Evolutionary conservation across 805 yeast genomes (phyloP), one percentile per base, ranked within the genome.

Genomic region (Spathaspora arborariae): DNA sequence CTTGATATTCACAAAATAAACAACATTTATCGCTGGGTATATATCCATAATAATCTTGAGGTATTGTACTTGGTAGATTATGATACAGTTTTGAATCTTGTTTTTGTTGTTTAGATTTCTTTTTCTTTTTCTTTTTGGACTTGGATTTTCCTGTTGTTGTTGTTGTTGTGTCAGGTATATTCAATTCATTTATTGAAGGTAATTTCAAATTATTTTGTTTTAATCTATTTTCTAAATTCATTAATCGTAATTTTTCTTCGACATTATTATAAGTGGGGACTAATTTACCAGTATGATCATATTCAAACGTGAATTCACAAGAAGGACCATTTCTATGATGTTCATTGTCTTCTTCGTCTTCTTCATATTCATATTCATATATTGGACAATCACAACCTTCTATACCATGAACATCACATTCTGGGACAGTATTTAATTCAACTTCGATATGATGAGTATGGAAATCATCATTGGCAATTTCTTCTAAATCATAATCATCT

Each of bases 1-100:
- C 66, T 54, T 76, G 79, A 56, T 77, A 78, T 51, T 78, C 80
- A 58, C 83, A 78, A 45, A 78, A 70, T 50, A 76, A 59, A 55
- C 83, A 78, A 50, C 70, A 57, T 40, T 48, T 22, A 40, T 46
- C 27, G 13, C 46, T 44, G 10, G 50, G 50, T 13, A 47, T 40
- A 24, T 44, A 45, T 18, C 50, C 50, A 27, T 30, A 42, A 26
- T 39, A 47, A 18, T 44, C 16, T 9, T 34, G 35, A 11, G 50
- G 50, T 2, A 34, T 19, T 4, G 47, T 35, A 18, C 40, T 21
- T 10, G 24, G 15, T n/a, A 30, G 22, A 34, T 47, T 47, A 13
- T 41, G 42, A 26, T 11, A 27, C 4, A 9, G 13, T 34, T 8
- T n/a, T 10, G 26, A 9, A 2, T 20, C 9, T 8, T 24, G 27